Percentiles rank a stretch among this genome's conserved stretches.
Conservation (phyloP, 2,329 filamentous ascomycete species). For the Stemphylium lycopersici region DNA sequence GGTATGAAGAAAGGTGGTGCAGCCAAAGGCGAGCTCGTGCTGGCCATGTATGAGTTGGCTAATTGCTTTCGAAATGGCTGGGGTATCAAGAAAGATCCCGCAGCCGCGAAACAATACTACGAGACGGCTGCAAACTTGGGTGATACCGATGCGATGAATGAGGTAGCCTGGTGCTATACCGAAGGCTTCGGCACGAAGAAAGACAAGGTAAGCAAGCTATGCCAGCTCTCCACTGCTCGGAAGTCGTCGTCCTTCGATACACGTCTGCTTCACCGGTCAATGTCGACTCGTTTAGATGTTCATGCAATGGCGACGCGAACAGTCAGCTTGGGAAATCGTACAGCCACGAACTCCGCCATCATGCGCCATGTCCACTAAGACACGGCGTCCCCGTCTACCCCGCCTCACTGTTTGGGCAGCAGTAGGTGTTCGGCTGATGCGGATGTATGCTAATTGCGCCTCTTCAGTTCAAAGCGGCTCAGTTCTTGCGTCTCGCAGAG, state of each 20-base stretch:
- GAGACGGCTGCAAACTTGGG: slow-evolving; percentile 96
- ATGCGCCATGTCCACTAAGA: slow-evolving; percentile 35
- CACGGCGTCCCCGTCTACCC: slow-evolving; percentile 22
- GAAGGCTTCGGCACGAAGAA: slow-evolving; percentile 98
- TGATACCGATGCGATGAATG: slow-evolving; percentile 97
- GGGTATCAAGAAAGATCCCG: slow-evolving; percentile 85
- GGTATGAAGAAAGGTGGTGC: slow-evolving; percentile 92
- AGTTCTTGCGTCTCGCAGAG: slow-evolving; percentile 91
- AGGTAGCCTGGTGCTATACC: slow-evolving; percentile 92
- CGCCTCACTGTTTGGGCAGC: slow-evolving; percentile 53
- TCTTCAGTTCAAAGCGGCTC: slow-evolving; percentile 77
- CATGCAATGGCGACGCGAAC: slow-evolving; percentile 31
- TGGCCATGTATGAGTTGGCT: slow-evolving; percentile 94
- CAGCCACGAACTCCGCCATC: slow-evolving; percentile 25
- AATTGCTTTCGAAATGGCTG: slow-evolving; percentile 94
- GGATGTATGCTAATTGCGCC: slow-evolving; percentile 37
- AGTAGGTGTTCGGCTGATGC: slow-evolving; percentile 38
- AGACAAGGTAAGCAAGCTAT: slow-evolving; percentile 79
- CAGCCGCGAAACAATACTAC: slow-evolving; percentile 90
- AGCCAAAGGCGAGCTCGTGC: slow-evolving; percentile 92
- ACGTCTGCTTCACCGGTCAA: slow-evolving; percentile 35
- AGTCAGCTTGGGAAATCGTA: slow-evolving; percentile 28
- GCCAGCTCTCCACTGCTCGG: slow-evolving; percentile 5
- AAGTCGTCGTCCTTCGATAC: slow-evolving; percentile 10
- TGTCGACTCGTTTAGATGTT: slow-evolving; percentile 16